Evolutionary conservation across 192 early-diverging fungal genomes (phyloP), one percentile per base, ranked within the genome.

Genomic region (Lobosporangium transversale): DNA sequence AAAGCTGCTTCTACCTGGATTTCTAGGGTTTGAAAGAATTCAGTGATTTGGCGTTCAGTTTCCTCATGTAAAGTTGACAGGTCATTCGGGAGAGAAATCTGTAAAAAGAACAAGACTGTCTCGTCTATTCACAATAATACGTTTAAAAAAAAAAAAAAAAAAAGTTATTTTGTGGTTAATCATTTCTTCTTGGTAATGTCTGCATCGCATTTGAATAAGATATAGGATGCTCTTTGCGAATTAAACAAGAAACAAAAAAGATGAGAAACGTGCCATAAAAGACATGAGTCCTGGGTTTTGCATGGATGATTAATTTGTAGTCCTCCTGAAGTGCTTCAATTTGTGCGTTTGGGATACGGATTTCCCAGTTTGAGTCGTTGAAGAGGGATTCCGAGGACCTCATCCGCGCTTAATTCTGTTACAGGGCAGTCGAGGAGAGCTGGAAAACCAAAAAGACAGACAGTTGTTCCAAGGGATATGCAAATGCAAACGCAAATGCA

Each of bases 1-100:
- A 85, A 70, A 12, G 84, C 78, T 5, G 86, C 86, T 42, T 88
- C 86, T 20, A 85, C 76, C 52, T 83, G 80, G 24, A 88, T 81
- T 54, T 88, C 86, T 8, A 88, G 64, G 30, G 82, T 76, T 11
- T 81, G 53, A 40, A 81, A 88, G 61, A 88, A 83, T 10, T 68
- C 59, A 9, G 68, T 58, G 3, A 79, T 81, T 6, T 67, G 74
- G 20, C 45, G 68, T 40, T 11, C 40, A 17, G 43, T 80, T 45
- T 52, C 79, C 53, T 47, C 78, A 37, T 36, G 80, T 62, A 54
- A 65, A 27, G 70, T 81, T 26, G 68, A 70, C 30, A 67, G 37
- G 59, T 76, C 73, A 62, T 76, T 65, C 20, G 80, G 66, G 27
- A 81, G 68, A 10, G 73, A 48, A 47, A 81, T 66, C 51, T 78